phyloP scores from a whole-genome alignment of 768 basidiomycete genomes.

The Phallus indusiatus region DNA sequence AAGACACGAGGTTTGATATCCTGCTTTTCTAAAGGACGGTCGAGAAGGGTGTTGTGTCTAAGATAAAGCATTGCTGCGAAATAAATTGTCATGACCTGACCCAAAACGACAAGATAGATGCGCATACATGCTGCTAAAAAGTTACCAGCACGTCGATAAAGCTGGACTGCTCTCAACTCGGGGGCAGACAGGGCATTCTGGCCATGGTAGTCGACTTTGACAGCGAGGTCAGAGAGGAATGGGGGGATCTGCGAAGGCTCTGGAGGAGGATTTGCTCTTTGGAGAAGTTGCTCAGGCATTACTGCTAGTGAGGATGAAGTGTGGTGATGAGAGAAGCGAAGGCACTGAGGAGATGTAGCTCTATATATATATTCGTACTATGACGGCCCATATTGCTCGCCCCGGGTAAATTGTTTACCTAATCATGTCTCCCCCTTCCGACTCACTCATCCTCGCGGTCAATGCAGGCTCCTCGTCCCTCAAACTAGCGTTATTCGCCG shows the following conservation, averaged over 20 bases:
- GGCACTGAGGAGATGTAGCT: not conserved
- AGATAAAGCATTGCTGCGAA: constrained; percentile 72
- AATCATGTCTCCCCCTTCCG: constrained; percentile 9
- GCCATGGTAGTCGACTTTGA: constrained; percentile 35
- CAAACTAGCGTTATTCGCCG: constrained; percentile 62
- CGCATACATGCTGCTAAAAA: constrained; percentile 59
- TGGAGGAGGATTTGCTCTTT: constrained; percentile 58
- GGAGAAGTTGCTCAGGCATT: constrained; percentile 53
- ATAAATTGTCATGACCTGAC: not conserved
- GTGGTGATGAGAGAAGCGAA: not conserved
- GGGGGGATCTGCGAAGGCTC: constrained; percentile 62
- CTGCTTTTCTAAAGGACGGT: constrained; percentile 45
- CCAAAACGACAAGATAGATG: not conserved
- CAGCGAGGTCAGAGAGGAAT: constrained; percentile 37
- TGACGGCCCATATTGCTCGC: not conserved
- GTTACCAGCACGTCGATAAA: constrained; percentile 53
- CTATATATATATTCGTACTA: not conserved
- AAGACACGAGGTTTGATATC: constrained; percentile 76
- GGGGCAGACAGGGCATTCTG: constrained; percentile 33
- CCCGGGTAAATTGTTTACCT: not conserved
- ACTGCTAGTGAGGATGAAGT: not conserved
- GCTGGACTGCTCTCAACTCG: constrained; percentile 42
- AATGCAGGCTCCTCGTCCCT: constrained; percentile 84
- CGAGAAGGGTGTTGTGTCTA: constrained; percentile 58
- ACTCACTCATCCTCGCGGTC: constrained; percentile 48